Evolutionary conservation across 768 basidiomycete species (phyloP), one percentile per base, ranked within the genome.

Genomic region (Paxillus ammoniavirescens): DNA sequence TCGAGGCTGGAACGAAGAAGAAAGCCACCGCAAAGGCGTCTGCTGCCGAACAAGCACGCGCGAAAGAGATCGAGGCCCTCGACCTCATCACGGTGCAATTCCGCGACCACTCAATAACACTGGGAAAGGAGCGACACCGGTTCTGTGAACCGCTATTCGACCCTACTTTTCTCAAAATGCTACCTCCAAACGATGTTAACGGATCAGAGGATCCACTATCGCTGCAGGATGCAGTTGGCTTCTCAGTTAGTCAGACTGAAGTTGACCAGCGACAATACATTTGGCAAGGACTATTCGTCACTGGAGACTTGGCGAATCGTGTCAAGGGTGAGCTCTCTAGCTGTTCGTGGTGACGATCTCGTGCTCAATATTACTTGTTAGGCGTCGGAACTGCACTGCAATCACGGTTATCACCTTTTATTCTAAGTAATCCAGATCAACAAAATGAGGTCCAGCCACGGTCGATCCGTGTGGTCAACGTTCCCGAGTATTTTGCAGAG

Each of bases 111-210:
- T 78, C 82, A 38, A 65, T 95, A 54, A 89, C 87, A 8, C 61
- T 96, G 35, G 93, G 93, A 15, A 91, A 89, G 66, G 91, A 93
- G 64, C 79, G 93, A 35, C 93, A 97, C 75, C 78, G 90, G 38
- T 90, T 94, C 72, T 93, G 91, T 66, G 94, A 96, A 67, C 91
- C 93, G 6, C 75, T 97, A 26, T 94, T 93, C 58, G 86, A 93
- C 64, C 86, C 87, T 2, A 73, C 68, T 4, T 61, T 91, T 40
- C 69, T 91, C 53, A 70, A 72, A 1, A 72, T 71, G 17, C 51
- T 79, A 5, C 50, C 59, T 43, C 60, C 56, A 36, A 59, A 59
- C 15, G 68, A 70, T 38, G 68, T 61, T 35, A 63, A 67, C 3
- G 52, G 42, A 49, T 21, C 54, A 26, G 56, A 58, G 23, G 50